These are phyloP conservation scores for Chrysanthemum makinoi DNA, from an alignment of 129 eudicot species.

Conservation along the genomic window DNA sequence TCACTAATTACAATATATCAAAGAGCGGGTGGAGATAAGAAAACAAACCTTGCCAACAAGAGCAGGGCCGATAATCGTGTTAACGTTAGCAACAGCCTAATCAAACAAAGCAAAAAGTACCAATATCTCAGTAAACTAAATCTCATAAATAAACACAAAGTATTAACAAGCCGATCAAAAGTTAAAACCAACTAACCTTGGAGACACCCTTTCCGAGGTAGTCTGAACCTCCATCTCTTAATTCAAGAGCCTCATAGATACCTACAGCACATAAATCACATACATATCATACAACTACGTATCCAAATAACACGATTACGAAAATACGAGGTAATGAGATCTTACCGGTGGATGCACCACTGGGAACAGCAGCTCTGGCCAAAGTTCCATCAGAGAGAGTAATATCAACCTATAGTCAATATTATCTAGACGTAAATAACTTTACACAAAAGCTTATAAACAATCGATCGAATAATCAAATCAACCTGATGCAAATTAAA, in stretches of 20 bases:
- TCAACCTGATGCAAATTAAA: too few relatives aligned
- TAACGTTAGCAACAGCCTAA: slow-evolving; percentile 88
- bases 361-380: slow-evolving; percentile 96
- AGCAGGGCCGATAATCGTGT: slow-evolving; percentile 86
- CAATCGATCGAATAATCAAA: too few relatives aligned
- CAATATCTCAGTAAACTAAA: slow-evolving; percentile 10
- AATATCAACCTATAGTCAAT: slow-evolving; percentile 58
- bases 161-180: neutral
- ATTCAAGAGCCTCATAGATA: slow-evolving; percentile 92
- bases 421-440: too few relatives aligned
- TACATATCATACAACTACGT: neutral
- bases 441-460: too few relatives aligned
- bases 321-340: neutral
- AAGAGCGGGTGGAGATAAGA: neutral
- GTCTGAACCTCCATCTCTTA: slow-evolving; percentile 95
- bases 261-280: slow-evolving; percentile 38
- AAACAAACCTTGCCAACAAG: slow-evolving; percentile 85
- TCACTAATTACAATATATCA: too few relatives aligned
- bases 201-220: slow-evolving; percentile 98
- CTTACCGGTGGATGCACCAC: slow-evolving; percentile 99
- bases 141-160: slow-evolving; percentile 15
- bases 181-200: slow-evolving; percentile 49
- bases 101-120: slow-evolving; percentile 11
- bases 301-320: neutral
- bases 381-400: slow-evolving; percentile 53